These are phyloP conservation scores for Pholiota molesta DNA, from an alignment of 768 basidiomycete genomes.

Conservation along the genomic window DNA sequence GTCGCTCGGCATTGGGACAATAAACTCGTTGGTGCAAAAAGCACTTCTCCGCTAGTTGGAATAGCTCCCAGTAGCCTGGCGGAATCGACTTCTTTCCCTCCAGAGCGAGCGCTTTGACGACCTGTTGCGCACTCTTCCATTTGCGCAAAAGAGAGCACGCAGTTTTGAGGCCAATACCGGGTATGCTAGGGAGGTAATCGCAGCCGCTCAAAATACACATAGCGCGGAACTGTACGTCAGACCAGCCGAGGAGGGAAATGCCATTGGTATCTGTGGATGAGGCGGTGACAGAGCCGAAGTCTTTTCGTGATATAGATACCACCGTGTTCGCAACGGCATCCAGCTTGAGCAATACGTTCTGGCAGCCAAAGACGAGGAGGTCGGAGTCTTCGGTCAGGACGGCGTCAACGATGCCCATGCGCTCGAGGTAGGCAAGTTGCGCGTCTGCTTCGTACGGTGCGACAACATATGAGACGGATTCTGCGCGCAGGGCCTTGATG, in stretches of 20 bases:
- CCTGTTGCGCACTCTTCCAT: slow-evolving; percentile 85
- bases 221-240: slow-evolving; percentile 84
- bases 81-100: slow-evolving; percentile 90
- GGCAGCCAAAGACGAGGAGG: slow-evolving; percentile 95
- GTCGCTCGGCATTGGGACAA: slow-evolving; percentile 62
- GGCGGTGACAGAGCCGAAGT: slow-evolving; percentile 63
- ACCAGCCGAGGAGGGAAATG: slow-evolving; percentile 87
- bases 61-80: slow-evolving; percentile 70
- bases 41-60: slow-evolving; percentile 84
- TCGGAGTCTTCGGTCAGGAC: slow-evolving; percentile 99
- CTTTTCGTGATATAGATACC: slow-evolving; percentile 62
- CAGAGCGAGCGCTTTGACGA: slow-evolving; percentile 69
- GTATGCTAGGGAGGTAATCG: slow-evolving; percentile 90
- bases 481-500: slow-evolving; percentile 93
- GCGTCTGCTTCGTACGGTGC: slow-evolving; percentile 99
- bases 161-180: slow-evolving; percentile 92
- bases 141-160: slow-evolving; percentile 82
- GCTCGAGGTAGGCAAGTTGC: slow-evolving; percentile 92
- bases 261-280: slow-evolving; percentile 50
- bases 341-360: slow-evolving; percentile 90
- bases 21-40: slow-evolving; percentile 94
- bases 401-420: slow-evolving; percentile 78
- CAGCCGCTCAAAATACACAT: slow-evolving; percentile 95
- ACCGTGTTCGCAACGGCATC: slow-evolving; percentile 71
- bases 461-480: slow-evolving; percentile 82